phyloP scores from a whole-genome alignment of 2,329 filamentous ascomycete genomes.

The Fonsecaea monophora region DNA sequence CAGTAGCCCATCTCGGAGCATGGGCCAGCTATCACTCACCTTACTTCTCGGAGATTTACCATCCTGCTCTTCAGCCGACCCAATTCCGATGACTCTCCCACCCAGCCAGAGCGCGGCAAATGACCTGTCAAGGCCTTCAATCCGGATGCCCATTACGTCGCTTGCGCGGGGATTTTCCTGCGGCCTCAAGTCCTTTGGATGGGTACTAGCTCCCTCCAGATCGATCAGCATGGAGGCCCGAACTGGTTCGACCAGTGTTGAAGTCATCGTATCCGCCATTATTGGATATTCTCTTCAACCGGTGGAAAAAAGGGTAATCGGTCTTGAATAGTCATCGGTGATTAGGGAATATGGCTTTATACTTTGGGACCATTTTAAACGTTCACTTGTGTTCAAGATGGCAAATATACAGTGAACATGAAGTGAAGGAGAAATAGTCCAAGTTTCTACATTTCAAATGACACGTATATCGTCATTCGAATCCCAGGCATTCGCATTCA shows the following conservation, averaged over 20 bases:
- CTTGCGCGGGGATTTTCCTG: neutral
- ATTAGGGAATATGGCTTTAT: neutral
- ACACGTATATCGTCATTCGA: neutral
- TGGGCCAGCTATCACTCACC: conserved; percentile 12
- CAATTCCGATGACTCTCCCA: conserved; percentile 32
- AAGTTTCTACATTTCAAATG: neutral
- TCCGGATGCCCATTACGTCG: conserved; percentile 4
- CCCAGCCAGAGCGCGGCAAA: conserved; percentile 28
- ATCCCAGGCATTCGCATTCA: neutral
- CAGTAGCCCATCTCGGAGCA: neutral
- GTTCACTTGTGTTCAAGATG: neutral
- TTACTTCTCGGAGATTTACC: conserved; percentile 19
- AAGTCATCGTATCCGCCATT: neutral
- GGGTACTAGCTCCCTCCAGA: conserved; percentile 12
- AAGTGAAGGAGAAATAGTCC: neutral
- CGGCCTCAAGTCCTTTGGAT: neutral
- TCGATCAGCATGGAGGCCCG: conserved; percentile 32
- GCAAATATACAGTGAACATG: neutral
- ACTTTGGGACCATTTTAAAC: neutral
- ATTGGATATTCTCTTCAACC: neutral
- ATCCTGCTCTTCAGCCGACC: conserved; percentile 8
- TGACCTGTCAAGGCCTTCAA: conserved; percentile 23
- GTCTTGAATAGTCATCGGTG: neutral
- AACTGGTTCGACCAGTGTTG: conserved; percentile 22
- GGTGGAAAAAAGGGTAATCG: neutral